Base-by-base conservation (phyloP, 148 eudicot species). In the Salicornia ramosissima region DNA sequence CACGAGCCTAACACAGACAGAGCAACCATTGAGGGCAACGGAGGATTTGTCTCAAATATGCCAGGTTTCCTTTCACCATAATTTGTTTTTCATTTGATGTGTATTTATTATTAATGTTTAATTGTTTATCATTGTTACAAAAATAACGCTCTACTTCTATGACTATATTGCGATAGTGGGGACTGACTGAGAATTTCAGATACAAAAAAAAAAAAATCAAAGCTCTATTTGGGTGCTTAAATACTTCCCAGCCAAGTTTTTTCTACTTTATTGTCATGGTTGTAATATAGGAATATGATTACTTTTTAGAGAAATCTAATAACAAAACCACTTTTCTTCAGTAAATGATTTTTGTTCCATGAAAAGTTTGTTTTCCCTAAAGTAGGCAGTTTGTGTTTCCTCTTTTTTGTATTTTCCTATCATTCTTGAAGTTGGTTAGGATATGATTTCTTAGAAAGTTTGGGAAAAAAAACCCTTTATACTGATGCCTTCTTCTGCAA, bases 11-110 rank as follows among this genome's bases (percentile, higher is more conserved):
- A 67, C 70, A 68, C 65, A 10, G 87, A 86, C 51, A 72, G 83
- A 66, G 72, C 68, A 5, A 77, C 53, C 77, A 86, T 86, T n/a
- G 87, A 83, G 71, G 64, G 72, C 71, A 83, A 80, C 67, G 89
- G 89, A 58, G 89, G 89, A 53, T 86, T 86, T 33, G 82, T 86
- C 68, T 86, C 89, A 49, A 83, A 81, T 61, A 71, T 86, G 76
- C 86, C 86, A 86, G 89, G 89, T 86, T 61, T 71, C 64, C 56
- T 67, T 71, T 68, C 25, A n/a, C 64, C 49, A 18, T 28, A 28
- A 36, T 36, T 4, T 36, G 40, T 36, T 36, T 36, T 36, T 36
- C 40, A n/a, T n/a, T n/a, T n/a, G n/a, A n/a, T n/a, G n/a, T n/a
- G 40, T 36, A 8, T 36, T 36, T 4, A 36, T 3, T 8, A 36